Base-by-base conservation (phyloP, 768 basidiomycete genomes). In the Obba rivulosa region DNA sequence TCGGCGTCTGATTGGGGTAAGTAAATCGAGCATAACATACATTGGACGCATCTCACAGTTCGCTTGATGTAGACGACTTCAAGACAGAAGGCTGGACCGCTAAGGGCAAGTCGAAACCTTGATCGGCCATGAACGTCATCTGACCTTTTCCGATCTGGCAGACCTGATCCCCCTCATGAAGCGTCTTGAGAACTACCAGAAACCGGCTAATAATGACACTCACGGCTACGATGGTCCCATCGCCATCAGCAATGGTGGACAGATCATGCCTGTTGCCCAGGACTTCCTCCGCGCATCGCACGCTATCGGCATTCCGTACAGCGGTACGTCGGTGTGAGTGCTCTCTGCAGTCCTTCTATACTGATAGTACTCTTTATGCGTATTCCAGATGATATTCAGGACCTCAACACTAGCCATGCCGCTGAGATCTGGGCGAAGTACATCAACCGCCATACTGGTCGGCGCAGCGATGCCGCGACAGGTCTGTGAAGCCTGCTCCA, bases 401-500 rank as follows among this genome's bases (percentile, higher is more conserved):
- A 84, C 62, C 70, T 83, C 35, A 64, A 71, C 44, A 81, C 81
- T 20, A 61, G 76, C 23, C 79, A 85, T 55, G 81, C 70, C 20
- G 75, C 83, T 46, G 84, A 85, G 62, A 81, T 84, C 48, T 85
- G 83, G 83, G 83, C 83, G 43, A 85, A 86, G 62, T 86, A 85
- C 59, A 83, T 86, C 72, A 84, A 84, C 64, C 74, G 81, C 55
- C 77, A 83, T 59, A 85, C 82, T 31, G 84, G 84, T 50, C 70
- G 84, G 52, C 80, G 83, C 43, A 83, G 80, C 51, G 84, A 86
- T 54, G 83, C 83, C 41, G 81, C 83, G 2, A 82, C 81, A 39
- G 81, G 80, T 79, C 41, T 17, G 21, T 28, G n/a, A n/a, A n/a
- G 20, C 14, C 10, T 18, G 8, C 48, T 34, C 13, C 35, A 14